A percentile compares a stretch with the other conserved stretches of the same genome.
Evolutionary conservation across 2,329 filamentous ascomycete species (phyloP).

Genomic region (Leptodontidium sp.): DNA sequence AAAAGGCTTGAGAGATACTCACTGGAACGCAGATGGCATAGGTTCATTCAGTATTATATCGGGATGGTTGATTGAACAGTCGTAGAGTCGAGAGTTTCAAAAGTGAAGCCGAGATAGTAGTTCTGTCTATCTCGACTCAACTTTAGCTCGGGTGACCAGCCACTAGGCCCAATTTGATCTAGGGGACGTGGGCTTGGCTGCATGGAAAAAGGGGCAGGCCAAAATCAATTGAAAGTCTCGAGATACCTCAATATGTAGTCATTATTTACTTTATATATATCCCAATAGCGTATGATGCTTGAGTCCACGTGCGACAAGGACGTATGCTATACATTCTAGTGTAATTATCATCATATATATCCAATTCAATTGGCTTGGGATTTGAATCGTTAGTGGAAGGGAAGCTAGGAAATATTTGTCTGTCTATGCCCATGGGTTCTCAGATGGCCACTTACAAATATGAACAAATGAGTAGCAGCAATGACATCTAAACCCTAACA

Average conservation of each 20-base stretch:
- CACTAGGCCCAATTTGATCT: not conserved
- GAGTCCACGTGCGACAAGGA: too few species aligned
- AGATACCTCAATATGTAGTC: not conserved
- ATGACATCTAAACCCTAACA: too few species aligned
- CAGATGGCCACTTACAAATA: not conserved
- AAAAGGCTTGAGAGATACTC: not conserved
- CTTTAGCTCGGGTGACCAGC: not conserved
- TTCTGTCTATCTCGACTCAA: not conserved
- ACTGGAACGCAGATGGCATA: constrained; percentile 44
- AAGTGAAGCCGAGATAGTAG: not conserved
- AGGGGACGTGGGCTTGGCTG: not conserved
- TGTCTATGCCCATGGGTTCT: not conserved
- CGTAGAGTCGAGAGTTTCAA: not conserved
- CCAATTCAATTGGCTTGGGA: too few species aligned
- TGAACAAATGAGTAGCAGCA: too few species aligned
- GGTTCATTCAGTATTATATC: constrained; percentile 23
- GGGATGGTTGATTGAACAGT: not conserved
- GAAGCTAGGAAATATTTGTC: too few species aligned
- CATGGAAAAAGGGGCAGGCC: not conserved
- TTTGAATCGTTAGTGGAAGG: too few species aligned
- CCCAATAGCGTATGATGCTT: too few species aligned
- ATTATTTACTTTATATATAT: too few species aligned
- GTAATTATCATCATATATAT: too few species aligned
- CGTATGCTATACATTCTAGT: too few species aligned
- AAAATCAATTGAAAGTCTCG: not conserved